These are phyloP conservation scores for Apiotrichum siamense DNA, from an alignment of 1,284 basidiomycete species.

Conservation along the genomic window DNA sequence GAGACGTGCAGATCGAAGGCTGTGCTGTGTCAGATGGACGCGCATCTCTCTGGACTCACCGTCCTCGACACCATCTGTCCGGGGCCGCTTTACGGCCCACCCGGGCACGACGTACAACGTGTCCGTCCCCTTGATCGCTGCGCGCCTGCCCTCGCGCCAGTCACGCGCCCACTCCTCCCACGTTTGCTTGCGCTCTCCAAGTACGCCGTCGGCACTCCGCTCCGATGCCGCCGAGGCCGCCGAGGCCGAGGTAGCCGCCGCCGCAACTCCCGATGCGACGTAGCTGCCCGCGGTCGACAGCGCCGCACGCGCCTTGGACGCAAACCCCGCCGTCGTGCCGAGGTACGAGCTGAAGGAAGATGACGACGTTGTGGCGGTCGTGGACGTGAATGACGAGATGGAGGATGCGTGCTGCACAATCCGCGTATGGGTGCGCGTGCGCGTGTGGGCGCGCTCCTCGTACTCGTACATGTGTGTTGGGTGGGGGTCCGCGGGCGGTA, in stretches of 20 bases:
- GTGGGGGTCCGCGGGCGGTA: not conserved
- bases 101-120: slow-evolving; percentile 34
- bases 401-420: not conserved
- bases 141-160: slow-evolving; percentile 3
- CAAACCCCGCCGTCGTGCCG: slow-evolving; percentile 1
- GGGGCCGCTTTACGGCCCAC: slow-evolving; percentile 32
- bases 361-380: not conserved
- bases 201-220: not conserved
- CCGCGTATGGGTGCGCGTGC: not conserved
- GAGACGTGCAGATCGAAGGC: slow-evolving; percentile 15
- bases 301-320: slow-evolving; percentile 12
- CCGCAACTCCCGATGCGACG: not conserved
- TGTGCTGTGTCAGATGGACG: too few species aligned
- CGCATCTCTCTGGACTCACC: too few species aligned
- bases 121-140: slow-evolving; percentile 16
- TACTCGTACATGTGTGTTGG: not conserved
- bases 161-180: slow-evolving; percentile 19
- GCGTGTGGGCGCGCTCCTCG: not conserved
- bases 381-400: not conserved
- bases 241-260: not conserved
- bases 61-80: slow-evolving; percentile 12
- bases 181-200: slow-evolving; percentile 13
- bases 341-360: slow-evolving; percentile 4
- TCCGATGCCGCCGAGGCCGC: slow-evolving; percentile 3
- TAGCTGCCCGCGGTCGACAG: slow-evolving; percentile 7